phyloP scores from a whole-genome alignment of 2,329 filamentous ascomycete genomes.

The Seiridium unicorne region DNA sequence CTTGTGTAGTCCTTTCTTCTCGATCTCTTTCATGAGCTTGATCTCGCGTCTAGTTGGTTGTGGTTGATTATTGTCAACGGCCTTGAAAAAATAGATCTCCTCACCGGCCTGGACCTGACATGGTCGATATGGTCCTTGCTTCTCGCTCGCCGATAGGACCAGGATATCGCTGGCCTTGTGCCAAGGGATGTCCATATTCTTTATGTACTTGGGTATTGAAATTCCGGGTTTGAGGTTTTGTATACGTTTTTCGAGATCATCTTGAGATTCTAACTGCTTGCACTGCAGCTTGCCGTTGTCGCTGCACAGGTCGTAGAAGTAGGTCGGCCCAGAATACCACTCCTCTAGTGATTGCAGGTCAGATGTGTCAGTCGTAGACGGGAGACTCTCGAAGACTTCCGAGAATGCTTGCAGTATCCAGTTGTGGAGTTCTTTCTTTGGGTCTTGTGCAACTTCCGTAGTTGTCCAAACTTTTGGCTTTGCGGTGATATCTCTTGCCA shows the following conservation, averaged over 20 bases:
- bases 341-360: not conserved
- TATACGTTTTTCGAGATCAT: not conserved
- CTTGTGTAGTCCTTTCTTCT: not conserved
- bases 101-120: conserved; percentile 1
- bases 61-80: conserved; percentile 3
- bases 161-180: not conserved
- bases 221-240: not conserved
- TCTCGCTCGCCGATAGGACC: not conserved
- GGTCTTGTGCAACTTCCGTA: not conserved
- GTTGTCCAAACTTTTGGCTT: too few species aligned
- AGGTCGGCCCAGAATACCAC: not conserved
- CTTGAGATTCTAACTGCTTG: not conserved
- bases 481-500: not conserved
- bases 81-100: conserved; percentile 7
- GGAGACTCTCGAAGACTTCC: not conserved
- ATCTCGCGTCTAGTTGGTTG: conserved; percentile 9
- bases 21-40: conserved; percentile 5
- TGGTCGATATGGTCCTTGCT: not conserved
- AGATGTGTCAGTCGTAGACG: not conserved
- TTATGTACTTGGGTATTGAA: conserved; percentile 6
- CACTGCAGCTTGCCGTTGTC: not conserved
- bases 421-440: not conserved
- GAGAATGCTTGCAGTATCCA: not conserved
- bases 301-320: not conserved
- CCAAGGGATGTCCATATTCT: conserved; percentile 7